A percentile compares a stretch with the other conserved stretches of the same genome.
phyloP scores from a whole-genome alignment of 768 basidiomycete species.

The Xerocomus potaroensis region DNA sequence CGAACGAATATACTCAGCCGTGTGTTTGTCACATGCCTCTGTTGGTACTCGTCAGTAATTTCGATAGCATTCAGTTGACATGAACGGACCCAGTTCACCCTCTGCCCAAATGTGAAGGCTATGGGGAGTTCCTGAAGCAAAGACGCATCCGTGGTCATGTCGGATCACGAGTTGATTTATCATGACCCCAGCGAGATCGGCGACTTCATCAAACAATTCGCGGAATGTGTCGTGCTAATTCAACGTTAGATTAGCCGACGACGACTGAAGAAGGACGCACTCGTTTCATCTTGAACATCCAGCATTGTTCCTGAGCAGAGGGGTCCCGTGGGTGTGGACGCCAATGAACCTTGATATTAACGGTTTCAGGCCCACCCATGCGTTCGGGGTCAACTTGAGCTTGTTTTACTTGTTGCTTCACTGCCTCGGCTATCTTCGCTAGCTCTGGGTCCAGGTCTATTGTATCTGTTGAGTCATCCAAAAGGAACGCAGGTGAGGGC shows the following conservation, averaged over 20 bases:
- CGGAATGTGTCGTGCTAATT: constrained; percentile 61
- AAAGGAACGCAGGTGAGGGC: constrained; percentile 42
- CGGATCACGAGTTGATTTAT: constrained; percentile 53
- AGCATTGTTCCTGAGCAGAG: constrained; percentile 36
- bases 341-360: constrained; percentile 60
- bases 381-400: constrained; percentile 21
- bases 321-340: constrained; percentile 55
- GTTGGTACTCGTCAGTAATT: constrained; percentile 9
- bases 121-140: constrained; percentile 63
- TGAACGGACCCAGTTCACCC: constrained; percentile 55
- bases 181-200: constrained; percentile 55
- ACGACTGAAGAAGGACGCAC: constrained; percentile 34
- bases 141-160: constrained; percentile 59
- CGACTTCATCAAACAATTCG: constrained; percentile 58
- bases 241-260: not conserved
- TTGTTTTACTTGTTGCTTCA: constrained; percentile 27
- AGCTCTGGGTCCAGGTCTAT: constrained; percentile 61
- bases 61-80: not conserved
- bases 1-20: constrained; percentile 60
- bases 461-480: constrained; percentile 45
- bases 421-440: constrained; percentile 47
- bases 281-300: constrained; percentile 55
- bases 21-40: constrained; percentile 65
- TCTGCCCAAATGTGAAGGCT: constrained; percentile 64
- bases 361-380: constrained; percentile 32